These are phyloP conservation scores for Herpetomonas tarakana DNA, from an alignment of 208 protist genomes.

Conservation along the genomic window DNA sequence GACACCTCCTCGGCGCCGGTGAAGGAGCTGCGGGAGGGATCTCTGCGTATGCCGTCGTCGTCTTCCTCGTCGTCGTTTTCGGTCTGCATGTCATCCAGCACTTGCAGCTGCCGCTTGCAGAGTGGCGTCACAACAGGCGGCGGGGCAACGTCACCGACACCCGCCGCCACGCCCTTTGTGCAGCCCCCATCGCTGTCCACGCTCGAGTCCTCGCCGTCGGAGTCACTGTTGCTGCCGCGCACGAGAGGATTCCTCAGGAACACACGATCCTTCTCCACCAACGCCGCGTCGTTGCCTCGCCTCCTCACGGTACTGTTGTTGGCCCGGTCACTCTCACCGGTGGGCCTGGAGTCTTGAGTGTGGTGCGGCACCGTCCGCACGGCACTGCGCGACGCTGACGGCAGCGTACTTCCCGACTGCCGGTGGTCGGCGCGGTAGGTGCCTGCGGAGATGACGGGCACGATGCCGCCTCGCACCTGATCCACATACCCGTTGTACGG, in stretches of 20 bases:
- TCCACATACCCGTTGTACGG: background rate
- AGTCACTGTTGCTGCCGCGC: slow-evolving; percentile 11
- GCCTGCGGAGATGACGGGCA: background rate
- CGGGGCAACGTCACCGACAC: background rate
- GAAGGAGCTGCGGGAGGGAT: background rate
- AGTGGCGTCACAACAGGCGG: background rate
- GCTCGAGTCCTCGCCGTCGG: slow-evolving; percentile 11
- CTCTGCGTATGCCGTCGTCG: background rate
- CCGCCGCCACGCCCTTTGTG: no score
- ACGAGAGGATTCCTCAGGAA: slow-evolving; percentile 11
- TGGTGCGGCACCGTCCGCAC: no score
- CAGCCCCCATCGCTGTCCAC: slow-evolving; percentile 12
- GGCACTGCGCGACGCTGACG: no score
- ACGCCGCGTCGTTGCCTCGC: no score
- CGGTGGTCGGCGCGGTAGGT: background rate
- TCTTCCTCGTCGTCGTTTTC: background rate
- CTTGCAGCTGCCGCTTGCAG: background rate
- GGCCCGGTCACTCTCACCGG: slow-evolving; percentile 8
- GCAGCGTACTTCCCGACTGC: no score
- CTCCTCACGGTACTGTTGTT: no score
- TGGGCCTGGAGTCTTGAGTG: no score
- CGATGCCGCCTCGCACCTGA: background rate
- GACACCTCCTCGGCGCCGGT: slow-evolving; percentile 25
- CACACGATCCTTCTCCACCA: background rate
- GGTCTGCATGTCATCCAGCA: background rate